These are phyloP conservation scores for Penicillium dipodomyicola DNA, from an alignment of 495 filamentous ascomycete genomes.

Conservation along the genomic window DNA sequence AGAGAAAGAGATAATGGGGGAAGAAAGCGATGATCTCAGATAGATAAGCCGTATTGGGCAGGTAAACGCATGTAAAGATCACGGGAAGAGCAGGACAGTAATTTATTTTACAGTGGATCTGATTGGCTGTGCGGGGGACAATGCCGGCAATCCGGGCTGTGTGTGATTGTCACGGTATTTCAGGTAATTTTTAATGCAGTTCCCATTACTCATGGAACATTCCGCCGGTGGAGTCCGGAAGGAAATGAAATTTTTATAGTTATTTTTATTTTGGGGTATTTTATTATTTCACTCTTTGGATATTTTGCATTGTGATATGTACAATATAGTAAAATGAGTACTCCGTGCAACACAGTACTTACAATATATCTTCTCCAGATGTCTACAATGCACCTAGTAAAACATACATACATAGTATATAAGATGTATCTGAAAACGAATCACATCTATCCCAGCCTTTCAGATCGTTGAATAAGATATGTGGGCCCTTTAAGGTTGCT, in stretches of 20 bases:
- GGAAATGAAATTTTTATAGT: neutral
- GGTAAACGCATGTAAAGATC: slow-evolving; percentile 25
- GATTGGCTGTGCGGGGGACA: slow-evolving; percentile 14
- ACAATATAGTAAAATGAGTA: neutral
- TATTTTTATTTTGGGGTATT: neutral
- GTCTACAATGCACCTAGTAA: neutral
- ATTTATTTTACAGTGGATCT: slow-evolving; percentile 4
- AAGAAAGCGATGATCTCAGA: slow-evolving; percentile 28
- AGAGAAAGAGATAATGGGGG: slow-evolving; percentile 4
- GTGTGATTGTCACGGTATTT: neutral
- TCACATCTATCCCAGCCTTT: neutral
- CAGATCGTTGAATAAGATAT: slow-evolving; percentile 1
- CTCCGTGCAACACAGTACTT: too few species aligned
- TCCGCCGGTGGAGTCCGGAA: slow-evolving; percentile 26
- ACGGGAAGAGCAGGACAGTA: slow-evolving; percentile 21
- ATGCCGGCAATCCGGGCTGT: slow-evolving; percentile 6
- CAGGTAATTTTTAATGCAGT: slow-evolving; percentile 1
- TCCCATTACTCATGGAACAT: slow-evolving; percentile 25
- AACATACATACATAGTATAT: neutral
- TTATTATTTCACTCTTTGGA: neutral
- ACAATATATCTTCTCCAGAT: neutral
- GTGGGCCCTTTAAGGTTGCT: slow-evolving; percentile 30
- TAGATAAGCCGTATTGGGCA: slow-evolving; percentile 35
- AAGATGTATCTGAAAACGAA: neutral
- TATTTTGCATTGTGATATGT: neutral